Evolutionary conservation across 1,284 basidiomycete genomes (phyloP), one percentile per base, ranked within the genome.

Genomic region (Ustilago hordei): DNA sequence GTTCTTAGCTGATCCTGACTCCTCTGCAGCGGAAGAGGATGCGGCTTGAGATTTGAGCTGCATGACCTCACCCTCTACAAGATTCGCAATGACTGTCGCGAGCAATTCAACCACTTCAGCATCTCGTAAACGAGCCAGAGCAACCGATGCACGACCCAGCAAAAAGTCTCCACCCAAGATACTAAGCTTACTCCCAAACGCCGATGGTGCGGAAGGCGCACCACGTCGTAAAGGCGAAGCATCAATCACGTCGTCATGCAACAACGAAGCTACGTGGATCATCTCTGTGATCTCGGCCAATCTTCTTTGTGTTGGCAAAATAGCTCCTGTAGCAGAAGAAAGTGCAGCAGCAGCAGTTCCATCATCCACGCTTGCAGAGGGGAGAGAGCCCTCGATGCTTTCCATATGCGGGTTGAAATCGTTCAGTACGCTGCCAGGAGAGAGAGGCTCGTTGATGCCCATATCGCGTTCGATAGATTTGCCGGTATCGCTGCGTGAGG

Each of bases 251-350:
- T 95, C 93, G 89, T 99, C 95, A 86, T 99, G 97, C 17, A 99
- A 88, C 8, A 97, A 89, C 1, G 94, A 96, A 35, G 97, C 96
- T 75, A 98, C 94, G 86, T 99, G 95, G 72, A 99, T 95, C 95
- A 99, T 98, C 87, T 99, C 97, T 57, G 95, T 92, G 65, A 99
- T 97, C 84, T 96, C 94, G 2, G 96, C 96, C 31, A 99, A 90
- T 35, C 96, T 91, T 31, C 93, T 88, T 87, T 99, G 96, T 0
- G 94, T 93, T 8, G 96, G 94, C 8, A 98, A 90, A 47, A 85
- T 83, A 38, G 73, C 66, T 31, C 75, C 64, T 0, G 69, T 55
- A 5, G 75, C 58, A 12, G 64, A 64, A 0, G 64, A 48, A 4
- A 68, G 57, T 17, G 64, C 60, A n/a, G 57, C 50, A 3, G 60